A percentile compares a stretch with the other conserved stretches of the same genome.
Evolutionary conservation across 1,284 basidiomycete genomes (phyloP).

Genomic region (Caloboletus firmus): DNA sequence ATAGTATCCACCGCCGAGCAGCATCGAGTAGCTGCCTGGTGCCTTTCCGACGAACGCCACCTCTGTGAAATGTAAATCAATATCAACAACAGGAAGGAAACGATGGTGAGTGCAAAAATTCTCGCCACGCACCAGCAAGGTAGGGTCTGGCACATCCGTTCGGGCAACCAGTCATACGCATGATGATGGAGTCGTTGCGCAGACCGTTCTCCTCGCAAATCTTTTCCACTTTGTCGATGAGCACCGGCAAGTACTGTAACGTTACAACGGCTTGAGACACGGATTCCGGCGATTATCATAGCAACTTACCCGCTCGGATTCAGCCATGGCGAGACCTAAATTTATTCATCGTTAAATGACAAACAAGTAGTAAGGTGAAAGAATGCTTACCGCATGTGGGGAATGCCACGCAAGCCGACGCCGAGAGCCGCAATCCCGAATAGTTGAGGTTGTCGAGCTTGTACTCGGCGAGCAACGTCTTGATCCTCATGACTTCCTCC

Average conservation of each 20-base stretch:
- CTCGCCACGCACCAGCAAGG: constrained; percentile 63
- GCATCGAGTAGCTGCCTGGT: constrained; percentile 90
- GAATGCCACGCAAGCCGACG: constrained; percentile 96
- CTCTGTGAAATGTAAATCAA: constrained; percentile 48
- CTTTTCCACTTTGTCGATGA: constrained; percentile 94
- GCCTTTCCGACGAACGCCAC: constrained; percentile 97
- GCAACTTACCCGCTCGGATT: constrained; percentile 76
- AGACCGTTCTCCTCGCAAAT: constrained; percentile 93
- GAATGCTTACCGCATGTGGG: constrained; percentile 79
- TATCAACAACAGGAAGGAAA: background rate
- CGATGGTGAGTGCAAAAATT: background rate
- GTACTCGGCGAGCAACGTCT: constrained; percentile 80
- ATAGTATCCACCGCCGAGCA: constrained; percentile 93
- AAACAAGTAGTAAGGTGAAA: background rate
- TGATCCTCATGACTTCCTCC: constrained; percentile 76
- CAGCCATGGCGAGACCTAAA: constrained; percentile 88
- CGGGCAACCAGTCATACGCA: constrained; percentile 98
- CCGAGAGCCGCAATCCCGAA: constrained; percentile 80
- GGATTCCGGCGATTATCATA: background rate
- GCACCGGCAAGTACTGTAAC: constrained; percentile 83
- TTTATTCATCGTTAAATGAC: constrained; percentile 6
- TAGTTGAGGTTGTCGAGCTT: constrained; percentile 89
- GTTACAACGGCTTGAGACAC: constrained; percentile 4
- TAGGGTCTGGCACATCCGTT: constrained; percentile 96
- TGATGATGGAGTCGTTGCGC: constrained; percentile 90